phyloP scores from a whole-genome alignment of 768 basidiomycete genomes.

The Lactifluus subvellereus region DNA sequence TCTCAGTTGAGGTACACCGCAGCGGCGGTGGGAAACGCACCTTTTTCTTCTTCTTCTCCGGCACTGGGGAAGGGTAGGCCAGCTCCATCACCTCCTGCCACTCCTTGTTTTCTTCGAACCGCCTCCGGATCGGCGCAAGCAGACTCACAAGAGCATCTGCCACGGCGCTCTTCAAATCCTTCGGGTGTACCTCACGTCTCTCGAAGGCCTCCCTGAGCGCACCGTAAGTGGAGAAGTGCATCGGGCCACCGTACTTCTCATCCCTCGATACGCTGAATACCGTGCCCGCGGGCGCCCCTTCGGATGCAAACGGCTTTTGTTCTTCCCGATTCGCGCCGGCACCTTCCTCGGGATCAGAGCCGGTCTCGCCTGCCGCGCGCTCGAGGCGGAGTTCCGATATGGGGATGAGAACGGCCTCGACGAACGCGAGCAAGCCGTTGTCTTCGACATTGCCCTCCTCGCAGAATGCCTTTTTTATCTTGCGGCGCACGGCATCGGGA shows the following conservation, averaged over 20 bases:
- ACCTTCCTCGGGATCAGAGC: conserved; percentile 38
- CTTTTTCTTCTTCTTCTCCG: conserved; percentile 63
- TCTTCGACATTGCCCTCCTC: conserved; percentile 85
- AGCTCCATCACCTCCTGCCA: conserved; percentile 71
- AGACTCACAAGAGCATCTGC: conserved; percentile 66
- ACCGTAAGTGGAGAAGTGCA: conserved; percentile 65
- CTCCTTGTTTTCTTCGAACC: conserved; percentile 70
- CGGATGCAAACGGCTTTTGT: conserved; percentile 57
- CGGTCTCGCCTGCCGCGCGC: conserved; percentile 37
- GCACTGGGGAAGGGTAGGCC: conserved; percentile 78
- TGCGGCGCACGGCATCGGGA: conserved; percentile 76
- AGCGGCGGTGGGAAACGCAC: conserved; percentile 21
- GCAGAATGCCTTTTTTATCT: conserved; percentile 90
- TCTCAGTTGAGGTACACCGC: background rate
- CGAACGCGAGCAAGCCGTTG: conserved; percentile 84
- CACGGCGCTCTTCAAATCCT: conserved; percentile 80
- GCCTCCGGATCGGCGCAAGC: conserved; percentile 73
- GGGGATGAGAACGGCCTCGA: conserved; percentile 82
- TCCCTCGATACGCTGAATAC: conserved; percentile 76
- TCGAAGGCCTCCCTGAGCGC: conserved; percentile 70
- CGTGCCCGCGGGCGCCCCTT: conserved; percentile 72
- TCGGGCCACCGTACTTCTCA: conserved; percentile 74
- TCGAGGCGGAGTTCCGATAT: conserved; percentile 72
- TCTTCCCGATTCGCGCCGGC: conserved; percentile 40
- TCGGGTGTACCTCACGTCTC: conserved; percentile 75